These are phyloP conservation scores for Penicillium cataractarum DNA, from an alignment of 495 filamentous ascomycete species.

Conservation along the genomic window DNA sequence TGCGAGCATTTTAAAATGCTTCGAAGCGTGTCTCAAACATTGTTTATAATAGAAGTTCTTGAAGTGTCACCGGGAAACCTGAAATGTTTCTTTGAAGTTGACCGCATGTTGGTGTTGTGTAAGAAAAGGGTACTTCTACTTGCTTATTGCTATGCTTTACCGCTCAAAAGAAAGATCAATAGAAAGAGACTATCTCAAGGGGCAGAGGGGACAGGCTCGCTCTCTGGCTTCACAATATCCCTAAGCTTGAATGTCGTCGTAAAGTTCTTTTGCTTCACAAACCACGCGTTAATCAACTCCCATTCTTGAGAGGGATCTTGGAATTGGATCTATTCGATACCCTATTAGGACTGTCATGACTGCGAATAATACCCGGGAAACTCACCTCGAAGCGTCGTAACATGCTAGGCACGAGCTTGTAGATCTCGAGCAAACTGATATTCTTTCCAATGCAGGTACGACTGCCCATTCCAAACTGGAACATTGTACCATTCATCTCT, in stretches of 20 bases:
- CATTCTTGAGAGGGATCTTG: slow-evolving; percentile 31
- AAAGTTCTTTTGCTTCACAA: slow-evolving; percentile 23
- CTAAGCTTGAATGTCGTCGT: slow-evolving; percentile 15
- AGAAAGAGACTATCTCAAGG: background rate
- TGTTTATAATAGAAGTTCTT: too few species aligned
- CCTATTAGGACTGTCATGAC: background rate
- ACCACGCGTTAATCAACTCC: slow-evolving; percentile 27
- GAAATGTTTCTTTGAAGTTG: background rate
- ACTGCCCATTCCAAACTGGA: slow-evolving; percentile 29
- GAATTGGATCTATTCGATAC: slow-evolving; percentile 23
- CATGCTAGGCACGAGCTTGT: slow-evolving; percentile 33
- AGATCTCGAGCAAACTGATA: slow-evolving; percentile 35
- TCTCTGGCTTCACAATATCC: slow-evolving; percentile 15
- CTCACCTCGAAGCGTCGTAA: slow-evolving; percentile 23
- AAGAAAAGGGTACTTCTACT: background rate
- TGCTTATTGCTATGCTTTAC: too few species aligned
- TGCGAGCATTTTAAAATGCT: background rate
- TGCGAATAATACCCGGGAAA: background rate
- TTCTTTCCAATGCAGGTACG: slow-evolving; percentile 35
- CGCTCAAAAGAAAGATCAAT: background rate
- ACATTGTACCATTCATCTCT: slow-evolving; percentile 24
- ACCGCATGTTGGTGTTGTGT: background rate
- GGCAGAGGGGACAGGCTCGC: background rate
- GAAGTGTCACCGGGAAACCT: background rate
- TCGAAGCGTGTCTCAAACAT: background rate